phyloP scores from a whole-genome alignment of 345 rosid genomes.

The Melaleuca quinquenervia region DNA sequence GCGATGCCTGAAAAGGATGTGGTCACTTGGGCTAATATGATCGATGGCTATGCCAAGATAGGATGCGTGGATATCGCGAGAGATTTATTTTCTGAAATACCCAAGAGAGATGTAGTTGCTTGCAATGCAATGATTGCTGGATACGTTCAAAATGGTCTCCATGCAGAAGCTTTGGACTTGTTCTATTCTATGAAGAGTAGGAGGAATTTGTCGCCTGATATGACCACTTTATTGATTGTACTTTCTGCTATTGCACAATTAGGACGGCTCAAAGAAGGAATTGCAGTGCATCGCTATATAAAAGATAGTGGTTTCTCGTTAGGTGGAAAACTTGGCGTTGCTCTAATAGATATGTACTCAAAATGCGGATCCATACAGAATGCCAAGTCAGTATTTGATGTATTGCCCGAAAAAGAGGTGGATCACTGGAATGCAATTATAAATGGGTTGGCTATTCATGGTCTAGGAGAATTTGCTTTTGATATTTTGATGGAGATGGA shows the following conservation, averaged over 20 bases:
- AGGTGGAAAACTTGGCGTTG: constrained; percentile 31
- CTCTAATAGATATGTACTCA: constrained; percentile 42
- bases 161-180: constrained; percentile 22
- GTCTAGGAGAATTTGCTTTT: constrained; percentile 32
- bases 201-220: constrained; percentile 14
- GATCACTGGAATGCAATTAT: constrained; percentile 51
- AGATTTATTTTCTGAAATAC: constrained; percentile 24
- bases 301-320: constrained; percentile 4
- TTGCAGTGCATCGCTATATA: constrained; percentile 15
- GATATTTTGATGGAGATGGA: constrained; percentile 26
- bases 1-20: constrained; percentile 32
- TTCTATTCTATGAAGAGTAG: constrained; percentile 16
- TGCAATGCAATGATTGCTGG: constrained; percentile 40
- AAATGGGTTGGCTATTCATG: constrained; percentile 36
- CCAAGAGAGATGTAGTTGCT: constrained; percentile 25
- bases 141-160: constrained; percentile 19
- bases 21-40: constrained; percentile 32
- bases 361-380: constrained; percentile 34
- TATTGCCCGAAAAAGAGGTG: constrained; percentile 13
- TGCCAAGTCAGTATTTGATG: constrained; percentile 22
- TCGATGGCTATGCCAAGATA: constrained; percentile 30
- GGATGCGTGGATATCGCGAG: constrained; percentile 16
- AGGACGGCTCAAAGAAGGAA: constrained; percentile 20
- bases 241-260: constrained; percentile 29
- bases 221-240: constrained; percentile 14